Base-by-base conservation (phyloP, 768 basidiomycete genomes). In the Auriscalpium vulgare region DNA sequence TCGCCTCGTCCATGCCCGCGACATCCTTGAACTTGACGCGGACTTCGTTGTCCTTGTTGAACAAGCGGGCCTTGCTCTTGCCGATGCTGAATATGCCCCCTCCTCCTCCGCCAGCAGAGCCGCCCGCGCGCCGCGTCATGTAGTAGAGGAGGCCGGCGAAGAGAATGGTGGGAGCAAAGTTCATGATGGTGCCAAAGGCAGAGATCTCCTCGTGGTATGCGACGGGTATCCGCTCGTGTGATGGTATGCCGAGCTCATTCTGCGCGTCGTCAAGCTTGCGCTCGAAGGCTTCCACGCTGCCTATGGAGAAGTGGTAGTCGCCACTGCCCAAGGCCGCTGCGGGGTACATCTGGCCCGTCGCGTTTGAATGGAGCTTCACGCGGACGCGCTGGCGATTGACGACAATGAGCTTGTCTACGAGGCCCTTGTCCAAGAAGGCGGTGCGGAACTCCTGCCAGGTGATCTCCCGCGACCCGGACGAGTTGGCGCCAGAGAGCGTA, bases 371-470 rank as follows among this genome's bases (percentile, higher is more conserved):
- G 13, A 97, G 78, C 68, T 91, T 89, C 65, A 98, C 86, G 55
- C 95, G 89, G 55, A 98, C 95, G 66, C 81, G 88, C 59, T 82
- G 82, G 34, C 91, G 83, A 69, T 97, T 98, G 67, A 97, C 81
- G 57, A 98, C 95, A 53, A 84, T 81, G 56, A 98, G 84, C 66
- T 85, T 93, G 63, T 97, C 94, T 38, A 99, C 95, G 53, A 97
- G 81, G 45, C 93, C 95, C 68, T 95, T 94, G 72, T 95, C 88
- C 47, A 99, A 86, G 77, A 99, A 92, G 10, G 93, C 92, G 47
- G 91, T 95, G 52, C 94, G 85, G 76, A 99, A 99, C 72, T 98
- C 97, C 72, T 97, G 95, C 95, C 97, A 99, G 60, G 97, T 99
- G 62, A 99, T 98, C 73, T 99, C 97, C 57, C 88, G 83, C 1